phyloP scores from a whole-genome alignment of 2,329 filamentous ascomycete genomes.

The Endoconidiophora polonica region DNA sequence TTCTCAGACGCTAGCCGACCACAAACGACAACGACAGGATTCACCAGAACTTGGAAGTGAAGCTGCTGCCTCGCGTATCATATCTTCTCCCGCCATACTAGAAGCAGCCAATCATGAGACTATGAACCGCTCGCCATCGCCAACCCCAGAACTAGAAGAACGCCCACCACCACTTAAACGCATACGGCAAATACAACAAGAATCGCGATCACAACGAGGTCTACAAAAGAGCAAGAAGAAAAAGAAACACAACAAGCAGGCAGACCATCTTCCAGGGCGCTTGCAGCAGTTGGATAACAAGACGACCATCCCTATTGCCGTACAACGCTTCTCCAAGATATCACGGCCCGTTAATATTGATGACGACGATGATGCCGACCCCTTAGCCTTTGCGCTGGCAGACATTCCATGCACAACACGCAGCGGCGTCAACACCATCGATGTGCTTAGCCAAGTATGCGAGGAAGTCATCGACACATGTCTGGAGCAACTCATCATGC shows the following conservation, averaged over 20 bases:
- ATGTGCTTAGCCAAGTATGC: conserved; percentile 45
- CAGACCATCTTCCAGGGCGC: conserved; percentile 1
- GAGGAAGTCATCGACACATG: conserved; percentile 40
- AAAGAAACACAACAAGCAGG: conserved; percentile 13
- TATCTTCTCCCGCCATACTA: background rate
- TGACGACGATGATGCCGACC: conserved; percentile 24
- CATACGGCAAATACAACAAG: conserved; percentile 14
- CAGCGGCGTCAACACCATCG: conserved; percentile 41
- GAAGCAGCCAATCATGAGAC: background rate
- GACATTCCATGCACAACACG: conserved; percentile 38
- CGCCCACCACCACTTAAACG: conserved; percentile 13
- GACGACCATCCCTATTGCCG: conserved; percentile 34
- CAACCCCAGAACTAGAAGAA: conserved; percentile 15
- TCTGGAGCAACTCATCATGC: conserved; percentile 30
- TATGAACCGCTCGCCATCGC: background rate
- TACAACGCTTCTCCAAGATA: conserved; percentile 41
- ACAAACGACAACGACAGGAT: conserved; percentile 19
- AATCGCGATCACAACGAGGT: background rate
- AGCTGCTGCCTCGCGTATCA: background rate
- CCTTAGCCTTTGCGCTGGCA: conserved; percentile 29
- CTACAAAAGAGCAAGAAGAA: conserved; percentile 14
- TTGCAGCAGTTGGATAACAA: conserved; percentile 10
- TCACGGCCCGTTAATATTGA: conserved; percentile 13
- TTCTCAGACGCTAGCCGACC: conserved; percentile 15
- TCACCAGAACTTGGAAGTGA: background rate